These are phyloP conservation scores for Tolypocladium amazonense DNA, from an alignment of 2,329 filamentous ascomycete genomes.

Conservation along the genomic window DNA sequence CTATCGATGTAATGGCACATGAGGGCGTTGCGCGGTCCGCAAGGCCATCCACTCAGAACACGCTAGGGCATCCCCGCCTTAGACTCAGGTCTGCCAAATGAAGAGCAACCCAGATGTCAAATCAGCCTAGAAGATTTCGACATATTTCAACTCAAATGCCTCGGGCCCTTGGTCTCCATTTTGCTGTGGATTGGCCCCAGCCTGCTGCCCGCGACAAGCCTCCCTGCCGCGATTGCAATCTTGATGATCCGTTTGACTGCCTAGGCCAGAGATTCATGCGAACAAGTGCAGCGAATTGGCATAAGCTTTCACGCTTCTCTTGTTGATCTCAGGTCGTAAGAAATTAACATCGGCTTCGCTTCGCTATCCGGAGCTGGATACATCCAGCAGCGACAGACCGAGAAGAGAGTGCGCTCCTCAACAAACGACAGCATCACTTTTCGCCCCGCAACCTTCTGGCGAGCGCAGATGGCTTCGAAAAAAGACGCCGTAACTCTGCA, in stretches of 20 bases:
- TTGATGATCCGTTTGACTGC: no score
- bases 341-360: not conserved
- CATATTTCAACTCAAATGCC: not conserved
- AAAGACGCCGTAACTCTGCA: not conserved
- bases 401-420: not conserved
- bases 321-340: no score
- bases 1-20: not conserved
- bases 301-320: not conserved
- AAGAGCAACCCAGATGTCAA: not conserved
- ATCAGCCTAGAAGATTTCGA: not conserved
- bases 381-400: not conserved
- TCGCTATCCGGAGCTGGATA: not conserved
- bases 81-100: not conserved
- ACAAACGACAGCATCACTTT: not conserved
- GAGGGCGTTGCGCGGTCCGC: not conserved
- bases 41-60: not conserved
- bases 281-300: not conserved
- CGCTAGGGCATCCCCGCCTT: not conserved
- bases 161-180: not conserved
- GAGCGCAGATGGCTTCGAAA: not conserved
- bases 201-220: not conserved
- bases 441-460: not conserved
- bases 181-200: not conserved
- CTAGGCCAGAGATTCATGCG: no score
- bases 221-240: no score